Conservation (phyloP, 108 stramenopile species). For the Fragilariopsis cylindrus region DNA sequence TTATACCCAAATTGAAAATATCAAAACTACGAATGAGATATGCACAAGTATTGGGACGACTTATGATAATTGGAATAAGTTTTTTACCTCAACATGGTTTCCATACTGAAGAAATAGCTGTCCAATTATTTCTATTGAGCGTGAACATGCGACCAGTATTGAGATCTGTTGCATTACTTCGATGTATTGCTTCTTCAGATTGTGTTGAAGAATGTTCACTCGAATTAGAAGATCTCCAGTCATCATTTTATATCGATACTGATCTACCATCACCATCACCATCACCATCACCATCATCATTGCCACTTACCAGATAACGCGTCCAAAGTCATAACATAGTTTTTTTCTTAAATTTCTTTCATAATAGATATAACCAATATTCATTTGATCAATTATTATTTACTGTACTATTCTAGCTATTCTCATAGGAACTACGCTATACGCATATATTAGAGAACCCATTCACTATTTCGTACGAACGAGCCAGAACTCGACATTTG, state of each 20-base stretch:
- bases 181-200: not conserved
- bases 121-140: not conserved
- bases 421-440: no score
- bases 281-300: no score
- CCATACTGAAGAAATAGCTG: not conserved
- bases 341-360: no score
- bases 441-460: no score
- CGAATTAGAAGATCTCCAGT: not conserved
- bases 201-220: not conserved
- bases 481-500: no score
- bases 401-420: no score
- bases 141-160: not conserved
- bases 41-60: not conserved
- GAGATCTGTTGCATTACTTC: not conserved
- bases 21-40: not conserved
- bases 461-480: no score
- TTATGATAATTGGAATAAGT: not conserved
- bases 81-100: constrained; percentile 1
- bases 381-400: no score
- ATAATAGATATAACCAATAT: no score
- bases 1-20: not conserved
- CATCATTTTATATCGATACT: not conserved
- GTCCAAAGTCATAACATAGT: no score
- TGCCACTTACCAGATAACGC: no score
- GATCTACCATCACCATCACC: no score